These are phyloP conservation scores for Nannochloropsis gaditana DNA, from an alignment of 108 stramenopile genomes.

Conservation along the genomic window DNA sequence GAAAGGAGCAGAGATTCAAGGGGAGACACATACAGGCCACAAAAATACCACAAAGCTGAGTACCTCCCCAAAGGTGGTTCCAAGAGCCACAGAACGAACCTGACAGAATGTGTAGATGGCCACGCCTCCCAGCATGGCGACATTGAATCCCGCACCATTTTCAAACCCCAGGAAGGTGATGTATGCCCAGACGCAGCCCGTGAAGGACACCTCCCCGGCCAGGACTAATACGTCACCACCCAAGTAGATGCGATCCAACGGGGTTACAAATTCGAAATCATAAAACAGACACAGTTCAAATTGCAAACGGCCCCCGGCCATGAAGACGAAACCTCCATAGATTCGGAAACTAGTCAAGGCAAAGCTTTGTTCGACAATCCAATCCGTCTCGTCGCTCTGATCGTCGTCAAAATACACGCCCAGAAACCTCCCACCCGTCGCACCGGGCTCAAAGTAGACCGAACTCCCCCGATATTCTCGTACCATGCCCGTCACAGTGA, in stretches of 20 bases:
- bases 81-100: background rate
- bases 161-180: background rate
- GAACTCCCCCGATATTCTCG: background rate
- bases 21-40: background rate
- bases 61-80: too few species aligned
- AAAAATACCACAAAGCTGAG: background rate
- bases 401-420: background rate
- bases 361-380: background rate
- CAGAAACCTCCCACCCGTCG: background rate
- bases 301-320: background rate
- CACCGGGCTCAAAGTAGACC: background rate
- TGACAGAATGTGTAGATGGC: conserved; percentile 11
- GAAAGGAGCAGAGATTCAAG: background rate
- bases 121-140: conserved; percentile 6
- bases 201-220: background rate
- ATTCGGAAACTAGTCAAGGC: background rate
- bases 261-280: background rate
- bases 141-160: conserved; percentile 14
- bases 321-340: background rate
- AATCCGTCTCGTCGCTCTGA: background rate
- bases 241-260: conserved; percentile 2
- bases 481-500: background rate
- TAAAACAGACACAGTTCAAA: conserved; percentile 3
- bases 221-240: conserved; percentile 16
- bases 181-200: background rate